Percentiles rank a stretch among this genome's conserved stretches.
phyloP scores from a whole-genome alignment of 257 asterid genomes.

The Apocynum venetum region DNA sequence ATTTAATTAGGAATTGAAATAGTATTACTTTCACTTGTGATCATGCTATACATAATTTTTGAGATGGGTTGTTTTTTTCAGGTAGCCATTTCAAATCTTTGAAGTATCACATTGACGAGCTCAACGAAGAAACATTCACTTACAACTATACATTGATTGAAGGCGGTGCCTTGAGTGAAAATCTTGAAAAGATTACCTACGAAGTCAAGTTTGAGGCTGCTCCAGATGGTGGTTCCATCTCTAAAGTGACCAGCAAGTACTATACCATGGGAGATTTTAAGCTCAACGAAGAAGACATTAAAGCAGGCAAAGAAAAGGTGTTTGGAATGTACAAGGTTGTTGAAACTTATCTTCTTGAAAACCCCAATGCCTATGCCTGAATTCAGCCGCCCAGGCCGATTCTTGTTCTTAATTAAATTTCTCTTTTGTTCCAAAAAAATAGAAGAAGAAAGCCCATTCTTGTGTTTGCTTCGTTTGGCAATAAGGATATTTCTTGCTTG shows the following conservation, averaged over 20 bases:
- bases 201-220: background rate
- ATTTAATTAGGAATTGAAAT: too few relatives aligned
- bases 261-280: background rate
- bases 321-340: too few relatives aligned
- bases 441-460: too few relatives aligned
- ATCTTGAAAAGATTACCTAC: background rate
- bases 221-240: background rate
- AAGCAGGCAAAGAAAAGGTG: too few relatives aligned
- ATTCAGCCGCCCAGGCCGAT: background rate
- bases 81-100: constrained; percentile 1
- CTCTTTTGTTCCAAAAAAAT: too few relatives aligned
- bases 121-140: background rate
- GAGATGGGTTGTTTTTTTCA: background rate
- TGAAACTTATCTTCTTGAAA: background rate
- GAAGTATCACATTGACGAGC: background rate
- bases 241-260: constrained; percentile 8
- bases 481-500: background rate
- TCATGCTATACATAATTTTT: too few relatives aligned
- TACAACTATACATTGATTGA: constrained; percentile 5
- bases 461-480: background rate
- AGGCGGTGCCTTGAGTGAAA: background rate
- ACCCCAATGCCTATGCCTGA: constrained; percentile 6
- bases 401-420: too few relatives aligned
- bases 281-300: constrained; percentile 4
- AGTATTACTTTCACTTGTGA: too few relatives aligned